Evolutionary conservation across 441 rosid species (phyloP), one percentile per base, ranked within the genome.

Genomic region (Pelargonium myrrhifolium): DNA sequence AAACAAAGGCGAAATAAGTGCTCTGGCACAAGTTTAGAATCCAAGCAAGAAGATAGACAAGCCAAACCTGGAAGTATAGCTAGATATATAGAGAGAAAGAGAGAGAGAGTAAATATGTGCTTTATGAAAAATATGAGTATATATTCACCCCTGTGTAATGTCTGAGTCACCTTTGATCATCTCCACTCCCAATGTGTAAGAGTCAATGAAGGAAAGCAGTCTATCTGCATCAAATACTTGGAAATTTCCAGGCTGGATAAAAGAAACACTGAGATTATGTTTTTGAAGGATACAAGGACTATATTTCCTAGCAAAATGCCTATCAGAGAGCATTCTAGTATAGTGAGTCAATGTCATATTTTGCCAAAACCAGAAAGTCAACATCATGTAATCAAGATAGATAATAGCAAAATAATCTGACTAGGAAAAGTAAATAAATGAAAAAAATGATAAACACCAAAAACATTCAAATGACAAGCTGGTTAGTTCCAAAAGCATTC

Each of bases 11-110:
- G 87, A 69, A 95, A 86, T 66, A 88, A 60, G 80, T 92, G 96
- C 84, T 95, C 99, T 31, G 92, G 96, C 42, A 81, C 76, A 78
- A 95, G 94, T 77, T 82, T 83, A 67, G 87, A 75, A 79, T 95
- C 99, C 83, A 92, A 77, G 66, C 69, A 68, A 17, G 93, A 87
- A 72, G 86, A 75, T 55, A 85, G 72, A 55, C 87, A 86, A 73
- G 82, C 81, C 24, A 92, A 75, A 78, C 92, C 99, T 94, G 84
- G n/a, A 78, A 77, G 35, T 28, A 28, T 28, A 28, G 35, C 2
- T 28, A 64, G 12, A 69, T 22, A 68, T 74, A n/a, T n/a, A n/a
- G n/a, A n/a, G n/a, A n/a, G n/a, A n/a, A n/a, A n/a, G n/a, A n/a
- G n/a, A 70, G 39, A 53, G 24, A 64, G 45, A 55, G 51, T 66